A percentile compares a stretch with the other conserved stretches of the same genome.
These are phyloP conservation scores for Aleurites moluccanus DNA, from an alignment of 441 rosid species.

Conservation along the genomic window DNA sequence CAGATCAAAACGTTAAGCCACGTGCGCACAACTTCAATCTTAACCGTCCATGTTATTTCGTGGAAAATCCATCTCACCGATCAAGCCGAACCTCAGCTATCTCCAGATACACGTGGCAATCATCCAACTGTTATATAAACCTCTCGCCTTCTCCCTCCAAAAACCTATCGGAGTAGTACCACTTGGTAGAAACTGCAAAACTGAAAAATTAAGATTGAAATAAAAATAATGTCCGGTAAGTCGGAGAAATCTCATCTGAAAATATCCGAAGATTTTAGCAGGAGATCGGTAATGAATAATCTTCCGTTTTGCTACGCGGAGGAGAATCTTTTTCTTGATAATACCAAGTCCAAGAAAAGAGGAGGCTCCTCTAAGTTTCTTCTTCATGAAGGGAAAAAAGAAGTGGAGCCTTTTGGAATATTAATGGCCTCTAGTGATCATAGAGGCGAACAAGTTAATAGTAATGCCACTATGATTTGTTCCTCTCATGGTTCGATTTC, in stretches of 20 bases:
- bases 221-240: neutral
- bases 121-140: neutral
- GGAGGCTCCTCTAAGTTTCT: neutral
- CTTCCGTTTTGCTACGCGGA: neutral
- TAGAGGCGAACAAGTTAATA: neutral
- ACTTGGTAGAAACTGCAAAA: neutral
- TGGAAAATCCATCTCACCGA: neutral
- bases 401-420: neutral
- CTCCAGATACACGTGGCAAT: neutral
- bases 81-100: neutral
- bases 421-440: neutral
- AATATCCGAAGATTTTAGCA: neutral
- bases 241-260: neutral
- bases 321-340: neutral
- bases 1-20: neutral
- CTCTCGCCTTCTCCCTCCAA: neutral
- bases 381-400: neutral
- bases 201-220: too few species aligned
- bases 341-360: conserved; percentile 2
- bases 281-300: neutral
- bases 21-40: neutral
- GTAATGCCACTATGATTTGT: neutral
- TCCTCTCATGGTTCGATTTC: conserved; percentile 36
- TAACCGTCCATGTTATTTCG: too few species aligned
- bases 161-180: too few species aligned